phyloP scores from a whole-genome alignment of 1,284 basidiomycete species.

The Cryptococcus sp. region DNA sequence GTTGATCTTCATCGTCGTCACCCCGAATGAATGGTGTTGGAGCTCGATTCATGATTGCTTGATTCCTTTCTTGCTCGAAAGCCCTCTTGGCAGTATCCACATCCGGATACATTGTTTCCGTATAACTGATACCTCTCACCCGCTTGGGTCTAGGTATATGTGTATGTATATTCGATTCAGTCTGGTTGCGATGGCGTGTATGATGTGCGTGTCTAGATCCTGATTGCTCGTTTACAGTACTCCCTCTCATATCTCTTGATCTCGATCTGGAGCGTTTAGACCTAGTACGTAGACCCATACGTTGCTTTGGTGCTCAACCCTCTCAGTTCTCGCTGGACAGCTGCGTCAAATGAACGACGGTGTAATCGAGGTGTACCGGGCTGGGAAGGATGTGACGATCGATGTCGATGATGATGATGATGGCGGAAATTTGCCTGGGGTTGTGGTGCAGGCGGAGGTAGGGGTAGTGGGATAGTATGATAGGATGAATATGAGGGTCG shows the following conservation, averaged over 20 bases:
- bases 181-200: no score
- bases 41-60: constrained; percentile 15
- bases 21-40: constrained; percentile 25
- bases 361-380: neutral
- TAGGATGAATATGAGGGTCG: neutral
- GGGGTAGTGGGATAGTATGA: neutral
- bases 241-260: no score
- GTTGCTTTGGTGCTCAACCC: no score
- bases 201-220: no score
- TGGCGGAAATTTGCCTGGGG: neutral
- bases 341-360: neutral
- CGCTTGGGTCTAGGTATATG: neutral
- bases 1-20: neutral
- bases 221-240: no score
- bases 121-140: constrained; percentile 18
- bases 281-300: no score
- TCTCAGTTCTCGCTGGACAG: no score
- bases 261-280: no score
- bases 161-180: no score
- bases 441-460: neutral
- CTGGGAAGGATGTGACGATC: neutral
- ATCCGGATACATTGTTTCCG: constrained; percentile 27
- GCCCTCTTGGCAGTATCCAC: constrained; percentile 23
- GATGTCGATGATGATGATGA: neutral
- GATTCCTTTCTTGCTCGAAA: constrained; percentile 20